Evolutionary conservation across 345 rosid species (phyloP), one percentile per base, ranked within the genome.

Genomic region (Linum usitatissimum): DNA sequence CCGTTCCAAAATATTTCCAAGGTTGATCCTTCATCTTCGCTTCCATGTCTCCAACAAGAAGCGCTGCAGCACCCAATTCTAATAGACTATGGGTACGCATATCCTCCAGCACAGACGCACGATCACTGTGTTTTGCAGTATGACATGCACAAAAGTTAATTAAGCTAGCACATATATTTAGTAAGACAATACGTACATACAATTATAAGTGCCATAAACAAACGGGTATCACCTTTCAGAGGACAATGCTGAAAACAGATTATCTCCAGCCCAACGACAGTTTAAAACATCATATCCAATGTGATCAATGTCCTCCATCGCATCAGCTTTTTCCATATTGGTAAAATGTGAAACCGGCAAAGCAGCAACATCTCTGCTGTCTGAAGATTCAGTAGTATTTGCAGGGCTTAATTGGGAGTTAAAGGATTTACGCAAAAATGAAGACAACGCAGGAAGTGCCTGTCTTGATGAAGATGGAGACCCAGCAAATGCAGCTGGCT

Each of bases 61-160:
- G 77, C 60, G 97, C 92, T 13, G 97, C 96, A 23, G 99, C 99
- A 67, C 99, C 99, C 71, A 88, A 82, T 79, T 94, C 96, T 61
- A 90, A 75, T 71, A 94, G 83, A 75, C 83, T 90, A 74, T 70
- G 86, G 20, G 78, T 76, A 71, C 80, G 82, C 82, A 82, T 74
- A 63, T 83, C 91, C 83, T 84, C 88, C 59, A 84, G 80, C 70
- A 76, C 86, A 59, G 68, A 65, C 66, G 74, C 66, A 54, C 79
- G 86, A 51, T 82, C 99, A 59, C 94, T 86, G 77, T 54, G 59
- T 64, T 65, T 53, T 18, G 42, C 19, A 59, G 66, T 30, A 53
- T 9, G 39, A 57, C 61, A 68, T 38, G 28, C 19, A 69, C 42
- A 42, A 55, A 69, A 45, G 61, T 67, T 4, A 55, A 51, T 40